A percentile compares a stretch with the other conserved stretches of the same genome.
phyloP scores from a whole-genome alignment of 768 basidiomycete species.

The Trametes cingulata region DNA sequence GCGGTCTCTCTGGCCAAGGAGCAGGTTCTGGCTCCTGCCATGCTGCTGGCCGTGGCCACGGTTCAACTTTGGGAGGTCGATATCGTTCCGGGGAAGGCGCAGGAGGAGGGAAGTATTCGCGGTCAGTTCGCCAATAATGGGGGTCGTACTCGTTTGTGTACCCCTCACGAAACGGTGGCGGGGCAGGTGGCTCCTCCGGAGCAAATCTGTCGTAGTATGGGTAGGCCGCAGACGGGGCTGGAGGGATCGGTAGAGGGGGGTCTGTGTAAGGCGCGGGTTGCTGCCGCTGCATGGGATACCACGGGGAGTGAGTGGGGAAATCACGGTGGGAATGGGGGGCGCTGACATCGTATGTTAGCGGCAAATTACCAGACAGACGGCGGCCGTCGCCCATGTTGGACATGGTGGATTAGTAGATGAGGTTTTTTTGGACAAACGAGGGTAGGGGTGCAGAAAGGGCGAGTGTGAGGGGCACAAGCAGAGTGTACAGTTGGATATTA shows the following conservation, averaged over 20 bases:
- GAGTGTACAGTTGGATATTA: conserved; percentile 10
- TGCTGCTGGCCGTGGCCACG: conserved; percentile 47
- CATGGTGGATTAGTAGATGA: conserved; percentile 10
- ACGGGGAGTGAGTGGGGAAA: conserved; percentile 13
- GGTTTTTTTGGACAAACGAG: conserved; percentile 18
- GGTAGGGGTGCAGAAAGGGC: background rate
- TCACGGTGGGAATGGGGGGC: conserved; percentile 6
- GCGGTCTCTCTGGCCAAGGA: conserved; percentile 35
- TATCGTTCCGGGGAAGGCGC: conserved; percentile 58
- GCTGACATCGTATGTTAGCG: conserved; percentile 43
- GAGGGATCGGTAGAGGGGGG: conserved; percentile 49
- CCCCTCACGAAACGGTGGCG: conserved; percentile 40
- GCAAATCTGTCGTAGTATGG: conserved; percentile 55
- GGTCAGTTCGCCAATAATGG: conserved; percentile 36
- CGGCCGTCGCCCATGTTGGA: conserved; percentile 12
- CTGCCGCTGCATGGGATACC: conserved; percentile 20
- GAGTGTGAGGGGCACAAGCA: background rate
- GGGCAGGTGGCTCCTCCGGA: conserved; percentile 22
- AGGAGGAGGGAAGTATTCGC: conserved; percentile 42
- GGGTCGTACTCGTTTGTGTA: conserved; percentile 41
- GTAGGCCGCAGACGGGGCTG: conserved; percentile 45
- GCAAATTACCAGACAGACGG: conserved; percentile 18
- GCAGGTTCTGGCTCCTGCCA: conserved; percentile 42
- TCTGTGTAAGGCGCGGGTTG: conserved; percentile 20
- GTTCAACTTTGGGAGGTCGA: conserved; percentile 42